Percentiles rank a stretch among this genome's conserved stretches.
These are phyloP conservation scores for Globisporangium paddicum DNA, from an alignment of 352 stramenopile genomes.

Conservation along the genomic window DNA sequence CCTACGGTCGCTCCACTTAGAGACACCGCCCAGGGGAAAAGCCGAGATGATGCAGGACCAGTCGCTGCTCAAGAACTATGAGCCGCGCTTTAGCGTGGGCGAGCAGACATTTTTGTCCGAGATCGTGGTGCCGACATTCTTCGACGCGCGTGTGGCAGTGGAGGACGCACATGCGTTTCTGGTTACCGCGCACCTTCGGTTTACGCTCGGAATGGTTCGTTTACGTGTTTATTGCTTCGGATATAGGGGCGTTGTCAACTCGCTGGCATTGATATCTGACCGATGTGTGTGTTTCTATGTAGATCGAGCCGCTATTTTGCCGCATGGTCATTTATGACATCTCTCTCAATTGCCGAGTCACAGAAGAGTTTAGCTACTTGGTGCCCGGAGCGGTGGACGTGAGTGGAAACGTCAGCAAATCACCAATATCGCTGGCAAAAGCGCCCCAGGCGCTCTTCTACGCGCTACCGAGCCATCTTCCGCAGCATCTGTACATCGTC, in stretches of 20 bases:
- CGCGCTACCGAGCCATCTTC: conserved; percentile 38
- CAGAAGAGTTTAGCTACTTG: conserved; percentile 63
- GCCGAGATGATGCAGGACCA: conserved; percentile 17
- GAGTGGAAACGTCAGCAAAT: conserved; percentile 8
- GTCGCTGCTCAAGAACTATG: conserved; percentile 60
- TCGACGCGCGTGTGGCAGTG: conserved; percentile 41
- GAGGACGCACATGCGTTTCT: conserved; percentile 49
- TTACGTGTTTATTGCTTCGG: neutral
- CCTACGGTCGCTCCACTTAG: neutral
- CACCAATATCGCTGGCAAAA: neutral
- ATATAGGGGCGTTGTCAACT: neutral
- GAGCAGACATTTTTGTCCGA: conserved; percentile 48
- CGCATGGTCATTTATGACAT: conserved; percentile 63
- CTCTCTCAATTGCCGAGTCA: conserved; percentile 39
- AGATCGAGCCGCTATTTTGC: conserved; percentile 65
- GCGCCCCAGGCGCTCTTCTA: conserved; percentile 45
- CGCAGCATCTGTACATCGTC: conserved; percentile 51
- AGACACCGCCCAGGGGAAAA: neutral
- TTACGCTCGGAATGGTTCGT: conserved; percentile 49
- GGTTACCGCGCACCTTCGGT: conserved; percentile 33
- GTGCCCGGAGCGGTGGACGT: conserved; percentile 19
- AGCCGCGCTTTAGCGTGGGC: conserved; percentile 34
- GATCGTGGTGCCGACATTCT: conserved; percentile 26
- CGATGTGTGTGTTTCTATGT: neutral
- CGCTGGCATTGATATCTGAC: neutral